Evolutionary conservation across 805 yeast genomes (phyloP), one percentile per base, ranked within the genome.

Genomic region (Candida pseudofarinosa): DNA sequence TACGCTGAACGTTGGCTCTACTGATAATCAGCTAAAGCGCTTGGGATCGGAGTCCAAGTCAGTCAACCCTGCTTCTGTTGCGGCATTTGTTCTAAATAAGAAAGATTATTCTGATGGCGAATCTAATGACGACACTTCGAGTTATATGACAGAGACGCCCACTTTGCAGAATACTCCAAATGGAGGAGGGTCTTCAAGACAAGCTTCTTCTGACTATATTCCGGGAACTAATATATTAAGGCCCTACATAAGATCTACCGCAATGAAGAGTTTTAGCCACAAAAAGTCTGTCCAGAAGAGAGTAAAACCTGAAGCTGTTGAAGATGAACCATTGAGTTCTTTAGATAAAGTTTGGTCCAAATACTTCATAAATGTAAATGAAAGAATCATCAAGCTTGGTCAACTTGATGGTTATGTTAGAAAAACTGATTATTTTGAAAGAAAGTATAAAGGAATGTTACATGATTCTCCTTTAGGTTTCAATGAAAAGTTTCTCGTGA

Each of bases 141-240:
- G 14, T 13, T 15, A 32, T n/a, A 15, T 7, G 7, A 15, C 14
- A 7, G 34, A 32, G 6, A 16, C 50, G 10, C 28, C 28, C 6
- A 6, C 28, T 10, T 23, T 23, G 10, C 28, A 7, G 6, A 15
- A 32, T 6, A 32, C 17, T 6, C 34, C 34, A n/a, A 32, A n/a
- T n/a, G 17, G 34, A n/a, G 14, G 17, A 7, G 34, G 34, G 6
- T 7, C 34, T 7, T 6, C 7, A 6, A 53, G 59, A 4, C 54
- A 62, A 0, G 56, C 64, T 35, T 47, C 65, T 8, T 72, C 74
- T n/a, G 80, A 77, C 7, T 64, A 67, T 45, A 75, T 78, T 40
- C 83, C 83, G 0, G 83, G 83, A 2, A 78, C 83, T 0, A 78
- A 77, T 47, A 78, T 79, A 35, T 68, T 77, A 40, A 56, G 83